These are phyloP conservation scores for Coleophoma crateriformis DNA, from an alignment of 2,329 filamentous ascomycete genomes.

Conservation along the genomic window DNA sequence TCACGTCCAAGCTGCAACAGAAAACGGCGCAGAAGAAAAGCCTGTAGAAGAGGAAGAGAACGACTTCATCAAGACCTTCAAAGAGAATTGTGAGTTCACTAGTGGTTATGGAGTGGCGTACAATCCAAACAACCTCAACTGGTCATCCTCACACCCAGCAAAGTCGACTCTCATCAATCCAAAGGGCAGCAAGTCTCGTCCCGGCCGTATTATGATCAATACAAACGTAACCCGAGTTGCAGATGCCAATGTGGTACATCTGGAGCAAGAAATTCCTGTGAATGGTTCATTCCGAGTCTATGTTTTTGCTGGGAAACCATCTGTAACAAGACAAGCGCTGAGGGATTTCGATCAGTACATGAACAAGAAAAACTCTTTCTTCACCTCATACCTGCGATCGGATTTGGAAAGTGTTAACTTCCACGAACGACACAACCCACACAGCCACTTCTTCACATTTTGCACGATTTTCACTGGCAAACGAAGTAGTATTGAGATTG, in stretches of 20 bases:
- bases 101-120: slow-evolving; percentile 89
- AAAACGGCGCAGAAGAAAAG: slow-evolving; percentile 24
- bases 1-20: slow-evolving; percentile 64
- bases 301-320: slow-evolving; percentile 70
- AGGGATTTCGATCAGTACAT: slow-evolving; percentile 64
- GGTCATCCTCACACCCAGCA: slow-evolving; percentile 68
- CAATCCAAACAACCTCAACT: slow-evolving; percentile 77
- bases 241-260: slow-evolving; percentile 83
- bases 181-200: slow-evolving; percentile 56
- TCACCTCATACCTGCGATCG: slow-evolving; percentile 54
- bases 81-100: slow-evolving; percentile 86
- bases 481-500: slow-evolving; percentile 67
- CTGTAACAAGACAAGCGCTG: slow-evolving; percentile 56
- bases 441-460: slow-evolving; percentile 76
- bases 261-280: slow-evolving; percentile 84
- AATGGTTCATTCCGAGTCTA: slow-evolving; percentile 87
- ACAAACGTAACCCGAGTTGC: slow-evolving; percentile 80
- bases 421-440: slow-evolving; percentile 80
- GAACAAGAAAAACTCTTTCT: slow-evolving; percentile 65
- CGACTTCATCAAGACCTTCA: slow-evolving; percentile 84
- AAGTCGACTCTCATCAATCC: slow-evolving; percentile 66
- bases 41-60: slow-evolving; percentile 49
- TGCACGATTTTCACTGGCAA: slow-evolving; percentile 68
- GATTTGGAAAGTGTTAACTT: slow-evolving; percentile 61
- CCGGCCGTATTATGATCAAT: slow-evolving; percentile 72